Percentiles rank a stretch among this genome's conserved stretches.
Conservation (phyloP, 371 early-diverging fungal genomes). For the Batkoa obscura region DNA sequence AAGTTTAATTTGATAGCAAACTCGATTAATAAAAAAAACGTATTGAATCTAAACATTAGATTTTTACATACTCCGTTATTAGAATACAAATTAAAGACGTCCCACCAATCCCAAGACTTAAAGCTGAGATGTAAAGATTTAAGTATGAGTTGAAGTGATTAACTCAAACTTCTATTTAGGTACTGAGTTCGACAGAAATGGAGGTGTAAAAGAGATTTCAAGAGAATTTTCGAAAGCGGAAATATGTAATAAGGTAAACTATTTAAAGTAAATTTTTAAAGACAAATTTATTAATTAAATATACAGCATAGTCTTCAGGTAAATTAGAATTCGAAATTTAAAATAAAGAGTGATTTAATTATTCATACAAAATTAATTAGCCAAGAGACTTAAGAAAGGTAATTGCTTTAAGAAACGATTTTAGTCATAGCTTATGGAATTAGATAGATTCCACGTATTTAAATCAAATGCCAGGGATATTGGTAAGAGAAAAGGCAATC, state of each 20-base stretch:
- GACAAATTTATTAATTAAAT: background rate
- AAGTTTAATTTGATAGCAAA: no score
- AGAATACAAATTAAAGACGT: no score
- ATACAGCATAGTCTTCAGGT: conserved; percentile 36
- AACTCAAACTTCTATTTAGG: no score
- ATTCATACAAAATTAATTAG: background rate
- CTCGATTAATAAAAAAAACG: no score
- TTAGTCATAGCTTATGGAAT: background rate
- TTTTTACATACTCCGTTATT: no score
- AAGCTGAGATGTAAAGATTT: no score
- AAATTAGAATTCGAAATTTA: background rate
- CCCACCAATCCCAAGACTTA: no score
- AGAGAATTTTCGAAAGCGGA: conserved; percentile 60
- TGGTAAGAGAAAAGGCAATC: conserved; percentile 71
- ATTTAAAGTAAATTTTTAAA: background rate
- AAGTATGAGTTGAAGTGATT: no score
- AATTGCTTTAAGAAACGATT: background rate
- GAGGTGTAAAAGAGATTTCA: conserved; percentile 43
- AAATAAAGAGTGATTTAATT: background rate
- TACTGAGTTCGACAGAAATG: conserved; percentile 52
- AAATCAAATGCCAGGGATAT: conserved; percentile 61
- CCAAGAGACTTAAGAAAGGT: conserved; percentile 55
- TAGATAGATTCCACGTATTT: conserved; percentile 47
- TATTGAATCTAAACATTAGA: no score
- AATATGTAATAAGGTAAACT: conserved; percentile 31